These are phyloP conservation scores for Colletotrichum sp. DNA, from an alignment of 2,329 filamentous ascomycete genomes.

Conservation along the genomic window DNA sequence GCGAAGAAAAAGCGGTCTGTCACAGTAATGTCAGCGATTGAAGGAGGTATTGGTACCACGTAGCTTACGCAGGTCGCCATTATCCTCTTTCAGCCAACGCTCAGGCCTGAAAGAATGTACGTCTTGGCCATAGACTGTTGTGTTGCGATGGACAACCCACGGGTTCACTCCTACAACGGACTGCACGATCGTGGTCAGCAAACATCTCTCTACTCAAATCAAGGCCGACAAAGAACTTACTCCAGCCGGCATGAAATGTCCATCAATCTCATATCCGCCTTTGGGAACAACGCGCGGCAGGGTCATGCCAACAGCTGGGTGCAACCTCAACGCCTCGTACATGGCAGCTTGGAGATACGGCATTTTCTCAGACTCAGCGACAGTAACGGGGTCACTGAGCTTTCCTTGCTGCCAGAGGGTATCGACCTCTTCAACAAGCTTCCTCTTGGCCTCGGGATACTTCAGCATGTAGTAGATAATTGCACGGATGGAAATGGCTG, in stretches of 20 bases:
- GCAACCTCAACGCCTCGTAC: constrained; percentile 6
- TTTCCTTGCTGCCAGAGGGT: background rate
- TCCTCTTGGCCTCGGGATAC: background rate
- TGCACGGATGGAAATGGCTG: background rate
- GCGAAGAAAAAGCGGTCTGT: constrained; percentile 6
- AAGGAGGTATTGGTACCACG: background rate
- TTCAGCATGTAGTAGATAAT: constrained; percentile 5
- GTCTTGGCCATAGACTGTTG: background rate
- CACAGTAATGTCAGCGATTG: background rate
- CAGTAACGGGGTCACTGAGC: background rate
- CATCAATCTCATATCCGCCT: constrained; percentile 21
- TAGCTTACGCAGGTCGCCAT: constrained; percentile 2
- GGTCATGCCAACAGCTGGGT: constrained; percentile 8
- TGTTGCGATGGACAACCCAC: constrained; percentile 28
- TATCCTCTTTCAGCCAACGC: constrained; percentile 2
- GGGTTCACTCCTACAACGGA: constrained; percentile 28
- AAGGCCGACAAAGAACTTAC: background rate
- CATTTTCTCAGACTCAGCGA: constrained; percentile 6
- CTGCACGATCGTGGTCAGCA: background rate
- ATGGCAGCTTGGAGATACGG: constrained; percentile 4
- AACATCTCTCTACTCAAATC: too few relatives aligned
- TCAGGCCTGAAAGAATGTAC: constrained; percentile 8
- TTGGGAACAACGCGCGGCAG: constrained; percentile 1
- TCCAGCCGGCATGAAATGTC: constrained; percentile 26
- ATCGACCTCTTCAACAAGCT: background rate